Evolutionary conservation across 2,329 filamentous ascomycete genomes (phyloP).

Genomic region (Cercospora zeae-maydis): DNA sequence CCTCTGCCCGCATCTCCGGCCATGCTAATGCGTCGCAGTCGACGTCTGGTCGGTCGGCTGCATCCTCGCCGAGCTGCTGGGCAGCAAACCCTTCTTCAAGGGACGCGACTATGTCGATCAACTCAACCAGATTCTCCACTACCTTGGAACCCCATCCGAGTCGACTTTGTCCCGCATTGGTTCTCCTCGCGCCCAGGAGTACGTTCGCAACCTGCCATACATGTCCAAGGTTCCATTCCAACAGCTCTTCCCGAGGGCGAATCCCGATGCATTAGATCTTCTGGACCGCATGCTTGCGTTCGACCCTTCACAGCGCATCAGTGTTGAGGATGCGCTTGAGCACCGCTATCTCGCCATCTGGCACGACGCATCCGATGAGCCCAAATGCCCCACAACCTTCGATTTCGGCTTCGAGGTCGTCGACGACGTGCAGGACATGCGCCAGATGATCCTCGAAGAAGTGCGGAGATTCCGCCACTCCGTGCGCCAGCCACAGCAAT

Average conservation of each 20-base stretch:
- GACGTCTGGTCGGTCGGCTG: constrained; percentile 99
- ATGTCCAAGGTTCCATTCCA: constrained; percentile 76
- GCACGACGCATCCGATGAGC: constrained; percentile 97
- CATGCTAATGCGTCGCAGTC: constrained; percentile 54
- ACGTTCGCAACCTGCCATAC: constrained; percentile 72
- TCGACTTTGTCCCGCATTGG: constrained; percentile 91
- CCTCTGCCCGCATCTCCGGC: background rate
- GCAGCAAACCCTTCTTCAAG: constrained; percentile 97
- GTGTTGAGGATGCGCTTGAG: constrained; percentile 90
- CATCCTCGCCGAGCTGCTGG: constrained; percentile 92
- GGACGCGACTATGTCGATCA: constrained; percentile 98
- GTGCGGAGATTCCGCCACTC: constrained; percentile 73
- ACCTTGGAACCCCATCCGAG: constrained; percentile 93
- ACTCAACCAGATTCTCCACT: constrained; percentile 98
- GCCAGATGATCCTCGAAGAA: constrained; percentile 95
- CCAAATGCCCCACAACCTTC: constrained; percentile 86
- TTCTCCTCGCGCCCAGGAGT: constrained; percentile 92
- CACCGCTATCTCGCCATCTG: constrained; percentile 96
- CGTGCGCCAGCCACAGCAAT: constrained; percentile 43
- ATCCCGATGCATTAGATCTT: constrained; percentile 91
- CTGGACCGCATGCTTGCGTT: constrained; percentile 97
- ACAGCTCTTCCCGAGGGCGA: constrained; percentile 85
- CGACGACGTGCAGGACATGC: constrained; percentile 92
- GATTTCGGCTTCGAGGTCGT: constrained; percentile 99
- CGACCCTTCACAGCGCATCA: constrained; percentile 88